Evolutionary conservation across 148 eudicot genomes (phyloP).

Genomic region (Rhododendron mucronatum): DNA sequence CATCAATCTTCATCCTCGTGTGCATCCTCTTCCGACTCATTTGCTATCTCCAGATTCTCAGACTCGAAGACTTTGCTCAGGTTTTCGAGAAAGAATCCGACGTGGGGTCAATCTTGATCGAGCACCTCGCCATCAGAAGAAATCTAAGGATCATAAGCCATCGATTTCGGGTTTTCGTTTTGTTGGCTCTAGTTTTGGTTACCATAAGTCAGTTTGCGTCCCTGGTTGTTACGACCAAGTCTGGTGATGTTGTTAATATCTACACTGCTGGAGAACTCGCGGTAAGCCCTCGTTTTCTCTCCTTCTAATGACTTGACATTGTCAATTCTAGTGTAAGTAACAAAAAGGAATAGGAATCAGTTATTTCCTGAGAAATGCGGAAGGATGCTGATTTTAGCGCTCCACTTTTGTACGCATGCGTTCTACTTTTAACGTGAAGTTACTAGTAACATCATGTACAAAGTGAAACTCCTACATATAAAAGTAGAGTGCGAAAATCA

Average conservation of each 20-base stretch:
- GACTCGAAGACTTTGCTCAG: conserved; percentile 72
- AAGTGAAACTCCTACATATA: too few species aligned
- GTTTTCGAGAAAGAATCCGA: conserved; percentile 68
- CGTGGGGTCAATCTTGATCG: conserved; percentile 53
- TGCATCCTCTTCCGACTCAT: conserved; percentile 74
- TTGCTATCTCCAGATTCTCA: conserved; percentile 74
- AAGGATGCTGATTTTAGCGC: too few species aligned
- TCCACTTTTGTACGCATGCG: too few species aligned
- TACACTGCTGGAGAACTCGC: conserved; percentile 80
- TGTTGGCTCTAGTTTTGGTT: conserved; percentile 51
- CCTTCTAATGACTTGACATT: background rate
- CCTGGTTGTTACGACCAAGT: conserved; percentile 61
- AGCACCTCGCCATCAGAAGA: conserved; percentile 72
- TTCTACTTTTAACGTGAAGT: too few species aligned
- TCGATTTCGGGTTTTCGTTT: conserved; percentile 67
- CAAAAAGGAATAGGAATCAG: background rate
- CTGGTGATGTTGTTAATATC: conserved; percentile 40
- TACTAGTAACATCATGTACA: too few species aligned
- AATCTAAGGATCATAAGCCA: conserved; percentile 77
- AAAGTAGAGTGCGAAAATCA: too few species aligned
- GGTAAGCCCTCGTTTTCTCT: conserved; percentile 28
- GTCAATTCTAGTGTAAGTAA: background rate
- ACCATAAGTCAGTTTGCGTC: conserved; percentile 76
- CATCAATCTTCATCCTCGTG: conserved; percentile 64
- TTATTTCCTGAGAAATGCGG: too few species aligned